Conservation (phyloP, 345 rosid species). For the Syzygium aromaticum region DNA sequence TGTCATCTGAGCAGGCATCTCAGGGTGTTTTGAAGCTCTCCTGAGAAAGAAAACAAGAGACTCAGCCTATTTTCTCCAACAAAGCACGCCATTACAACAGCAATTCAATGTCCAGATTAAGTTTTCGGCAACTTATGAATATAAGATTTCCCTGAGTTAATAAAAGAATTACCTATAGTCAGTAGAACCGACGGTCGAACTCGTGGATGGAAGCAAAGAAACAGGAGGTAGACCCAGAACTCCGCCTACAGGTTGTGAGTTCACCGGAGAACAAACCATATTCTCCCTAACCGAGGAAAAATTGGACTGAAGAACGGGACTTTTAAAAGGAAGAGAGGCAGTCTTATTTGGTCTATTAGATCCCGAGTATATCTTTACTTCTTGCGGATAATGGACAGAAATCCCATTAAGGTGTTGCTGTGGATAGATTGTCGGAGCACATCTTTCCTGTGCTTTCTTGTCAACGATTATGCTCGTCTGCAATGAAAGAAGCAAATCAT, state of each 20-base stretch:
- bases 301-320: conserved; percentile 37
- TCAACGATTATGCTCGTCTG: conserved; percentile 19
- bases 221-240: conserved; percentile 21
- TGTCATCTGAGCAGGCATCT: conserved; percentile 45
- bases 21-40: conserved; percentile 32
- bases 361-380: conserved; percentile 34
- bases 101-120: not conserved
- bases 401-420: conserved; percentile 24
- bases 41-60: not conserved
- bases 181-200: conserved; percentile 17
- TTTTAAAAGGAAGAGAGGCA: conserved; percentile 26
- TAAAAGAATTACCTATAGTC: conserved; percentile 31
- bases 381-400: conserved; percentile 19
- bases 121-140: not conserved
- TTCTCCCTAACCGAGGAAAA: conserved; percentile 24
- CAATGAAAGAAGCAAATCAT: conserved; percentile 26
- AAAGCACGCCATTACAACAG: not conserved
- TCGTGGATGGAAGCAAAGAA: conserved; percentile 21
- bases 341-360: conserved; percentile 35
- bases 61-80: not conserved
- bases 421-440: conserved; percentile 8
- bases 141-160: not conserved
- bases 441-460: conserved; percentile 13
- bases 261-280: conserved; percentile 13
- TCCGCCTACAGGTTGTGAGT: conserved; percentile 35